Evolutionary conservation across 768 basidiomycete genomes (phyloP).

Genomic region (Trametes meyenii): DNA sequence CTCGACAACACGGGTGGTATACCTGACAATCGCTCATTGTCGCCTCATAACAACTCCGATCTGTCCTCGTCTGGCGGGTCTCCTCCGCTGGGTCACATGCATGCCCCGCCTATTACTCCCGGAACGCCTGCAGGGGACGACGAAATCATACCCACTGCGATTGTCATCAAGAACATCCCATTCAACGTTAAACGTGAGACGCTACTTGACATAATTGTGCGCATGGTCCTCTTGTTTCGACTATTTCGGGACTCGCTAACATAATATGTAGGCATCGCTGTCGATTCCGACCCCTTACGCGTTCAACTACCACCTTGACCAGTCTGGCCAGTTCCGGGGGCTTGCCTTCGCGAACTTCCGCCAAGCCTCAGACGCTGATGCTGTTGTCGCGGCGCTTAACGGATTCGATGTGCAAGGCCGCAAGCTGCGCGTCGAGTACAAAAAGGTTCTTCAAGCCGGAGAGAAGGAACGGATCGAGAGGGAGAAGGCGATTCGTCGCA

Average conservation of each 20-base stretch:
- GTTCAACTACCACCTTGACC: constrained; percentile 99
- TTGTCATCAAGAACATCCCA: constrained; percentile 99
- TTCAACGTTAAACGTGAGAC: constrained; percentile 98
- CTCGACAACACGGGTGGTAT: constrained; percentile 58
- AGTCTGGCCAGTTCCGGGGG: constrained; percentile 94
- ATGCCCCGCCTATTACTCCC: constrained; percentile 48
- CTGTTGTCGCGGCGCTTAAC: constrained; percentile 93
- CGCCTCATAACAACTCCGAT: constrained; percentile 86
- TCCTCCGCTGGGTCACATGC: constrained; percentile 51
- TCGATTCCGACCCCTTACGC: constrained; percentile 97
- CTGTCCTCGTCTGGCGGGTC: constrained; percentile 88
- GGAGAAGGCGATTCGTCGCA: constrained; percentile 96
- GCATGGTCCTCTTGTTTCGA: constrained; percentile 37
- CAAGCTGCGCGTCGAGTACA: constrained; percentile 98
- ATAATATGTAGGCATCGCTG: constrained; percentile 68
- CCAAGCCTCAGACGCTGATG: constrained; percentile 87
- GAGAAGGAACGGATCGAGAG: constrained; percentile 99
- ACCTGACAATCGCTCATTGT: constrained; percentile 78
- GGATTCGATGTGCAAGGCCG: constrained; percentile 96
- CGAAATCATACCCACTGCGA: constrained; percentile 97
- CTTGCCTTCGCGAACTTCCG: constrained; percentile 99
- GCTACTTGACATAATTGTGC: constrained; percentile 92
- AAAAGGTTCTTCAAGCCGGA: constrained; percentile 98
- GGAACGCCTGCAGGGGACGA: constrained; percentile 68
- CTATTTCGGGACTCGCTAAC: background rate